Evolutionary conservation across 108 stramenopile species (phyloP), one percentile per base, ranked within the genome.

Genomic region (Bacterosira constricta): DNA sequence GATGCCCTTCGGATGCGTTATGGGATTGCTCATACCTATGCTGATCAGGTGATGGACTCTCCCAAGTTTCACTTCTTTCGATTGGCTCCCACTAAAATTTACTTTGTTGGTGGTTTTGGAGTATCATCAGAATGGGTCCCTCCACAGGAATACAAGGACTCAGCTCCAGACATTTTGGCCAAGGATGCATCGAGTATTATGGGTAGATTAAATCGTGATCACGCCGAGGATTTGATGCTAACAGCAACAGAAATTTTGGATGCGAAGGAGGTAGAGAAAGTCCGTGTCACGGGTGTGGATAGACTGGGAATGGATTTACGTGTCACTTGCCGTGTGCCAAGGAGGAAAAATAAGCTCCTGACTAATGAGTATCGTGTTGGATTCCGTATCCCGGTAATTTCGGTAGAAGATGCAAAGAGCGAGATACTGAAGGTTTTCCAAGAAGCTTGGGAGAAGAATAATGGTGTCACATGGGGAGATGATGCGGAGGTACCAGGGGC

Each of bases 351-450:
- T 79, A 95, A 95, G 50, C 66, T 91, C 8, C 45, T 85, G 42
- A 98, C 98, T 39, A 96, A 99, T 61, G 98, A 98, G 75, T 99
- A 92, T 69, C 86, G 98, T 57, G 84, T 99, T 41, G 98, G 95
- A 17, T 97, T 98, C 71, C 82, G 97, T 11, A 88, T 93, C 45
- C 86, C 93, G 6, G 94, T 94, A 56, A 90, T 90, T 77, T 93
- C 85, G 11, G 90, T 95, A 9, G 98, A 99, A 81, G 98, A 98
- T 79, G 98, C 98, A 35, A 98, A 99, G 71, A 94, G 93, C 41
- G 97, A 99, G 75, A 86, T 97, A 42, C 85, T 95, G 44, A 99
- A 98, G 74, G 82, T 98, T 12, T 97, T 98, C 60, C 98, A 99
- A 81, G 98, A 99, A 79, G 94, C 93, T 6, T 99, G 98, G 98